Evolutionary conservation across 148 eudicot genomes (phyloP), one percentile per base, ranked within the genome.

Genomic region (Silene conica): DNA sequence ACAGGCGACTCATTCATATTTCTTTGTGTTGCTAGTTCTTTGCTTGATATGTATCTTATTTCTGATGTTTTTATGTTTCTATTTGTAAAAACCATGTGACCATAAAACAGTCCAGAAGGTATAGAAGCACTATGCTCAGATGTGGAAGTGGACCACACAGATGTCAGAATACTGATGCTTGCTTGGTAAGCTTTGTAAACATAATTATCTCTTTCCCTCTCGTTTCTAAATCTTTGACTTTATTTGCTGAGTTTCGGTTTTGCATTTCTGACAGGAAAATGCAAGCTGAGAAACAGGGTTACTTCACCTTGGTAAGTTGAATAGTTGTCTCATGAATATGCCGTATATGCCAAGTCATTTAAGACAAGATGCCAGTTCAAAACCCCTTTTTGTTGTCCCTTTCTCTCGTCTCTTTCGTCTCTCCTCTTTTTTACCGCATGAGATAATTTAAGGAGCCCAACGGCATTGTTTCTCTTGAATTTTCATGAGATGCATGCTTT

Each of bases 201-300:
- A 50, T 28, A 43, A 34, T 63, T 22, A 54, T 46, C 9, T 55
- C 28, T 26, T 38, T 11, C n/a, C 34, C 57, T 15, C 52, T 62
- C 28, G 8, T 69, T 74, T 21, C 22, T 23, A 4, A 52, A 25
- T 5, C 4, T 7, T 50, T 78, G 69, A 41, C 80, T 26, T 20
- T 5, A 15, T 11, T 58, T 70, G 26, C 34, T 77, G 8, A 31
- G 20, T 48, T 68, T 21, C 69, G 72, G 67, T 72, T 38, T 16
- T 48, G 43, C 63, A 10, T 48, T 2, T 62, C 34, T 83, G 71
- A 25, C 90, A 94, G 98, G 98, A 94, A 94, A 85, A 94, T 95
- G 93, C 86, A 82, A 76, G 88, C 97, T 23, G 89, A 88, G 82
- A 92, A 82, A 78, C 98, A 95, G 80, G 98, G 96, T 52, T 95